Evolutionary conservation across 2,329 filamentous ascomycete genomes (phyloP).

Genomic region (Colletotrichum tropicale): DNA sequence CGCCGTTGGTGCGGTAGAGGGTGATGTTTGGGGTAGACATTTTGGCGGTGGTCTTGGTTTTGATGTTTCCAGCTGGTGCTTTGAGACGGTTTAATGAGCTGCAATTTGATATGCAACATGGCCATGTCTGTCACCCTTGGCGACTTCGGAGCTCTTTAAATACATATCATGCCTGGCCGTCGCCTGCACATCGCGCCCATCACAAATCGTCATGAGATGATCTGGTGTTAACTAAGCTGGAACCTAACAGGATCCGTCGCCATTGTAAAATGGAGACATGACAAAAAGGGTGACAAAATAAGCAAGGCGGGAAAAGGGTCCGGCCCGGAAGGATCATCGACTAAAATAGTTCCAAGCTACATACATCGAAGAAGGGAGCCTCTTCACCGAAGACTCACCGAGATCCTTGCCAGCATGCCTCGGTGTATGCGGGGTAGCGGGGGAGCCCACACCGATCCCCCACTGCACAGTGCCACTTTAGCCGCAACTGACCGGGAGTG

Average conservation of each 20-base stretch:
- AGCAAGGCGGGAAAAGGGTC: neutral
- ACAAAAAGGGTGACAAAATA: neutral
- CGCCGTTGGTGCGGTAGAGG: slow-evolving; percentile 32
- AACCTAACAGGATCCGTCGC: neutral
- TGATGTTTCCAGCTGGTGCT: neutral
- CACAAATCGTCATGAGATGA: neutral
- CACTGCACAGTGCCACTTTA: neutral
- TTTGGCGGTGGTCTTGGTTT: neutral
- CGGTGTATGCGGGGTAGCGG: slow-evolving; percentile 21
- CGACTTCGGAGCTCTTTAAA: rapidly evolving
- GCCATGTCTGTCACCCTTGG: neutral
- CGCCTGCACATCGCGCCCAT: neutral
- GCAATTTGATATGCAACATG: too few relatives aligned
- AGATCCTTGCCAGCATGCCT: neutral
- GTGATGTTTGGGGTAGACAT: slow-evolving; percentile 23
- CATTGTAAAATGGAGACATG: too few relatives aligned
- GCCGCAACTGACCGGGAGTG: neutral
- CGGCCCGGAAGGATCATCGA: neutral
- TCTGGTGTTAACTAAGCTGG: neutral
- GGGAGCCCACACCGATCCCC: neutral
- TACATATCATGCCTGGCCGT: too few relatives aligned
- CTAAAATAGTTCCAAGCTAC: too few relatives aligned
- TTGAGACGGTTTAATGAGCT: too few relatives aligned
- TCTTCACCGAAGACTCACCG: neutral
- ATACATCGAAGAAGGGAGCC: too few relatives aligned